Conservation (phyloP, 1,139 yeast species). For the Suhomyces anneliseae region DNA sequence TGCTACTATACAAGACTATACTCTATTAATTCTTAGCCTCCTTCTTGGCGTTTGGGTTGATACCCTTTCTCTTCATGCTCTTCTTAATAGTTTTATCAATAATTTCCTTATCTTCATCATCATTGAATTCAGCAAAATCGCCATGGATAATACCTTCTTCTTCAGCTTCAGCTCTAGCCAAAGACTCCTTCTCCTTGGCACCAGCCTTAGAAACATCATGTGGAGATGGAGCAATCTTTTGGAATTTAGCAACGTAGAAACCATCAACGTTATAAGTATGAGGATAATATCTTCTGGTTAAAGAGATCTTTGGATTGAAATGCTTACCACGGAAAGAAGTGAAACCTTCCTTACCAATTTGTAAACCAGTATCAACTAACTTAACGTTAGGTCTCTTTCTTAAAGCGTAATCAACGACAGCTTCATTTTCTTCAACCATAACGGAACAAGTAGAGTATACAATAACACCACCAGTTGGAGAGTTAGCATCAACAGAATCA, state of each 20-base stretch:
- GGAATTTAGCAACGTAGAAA: slow-evolving; percentile 93
- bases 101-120: slow-evolving; percentile 70
- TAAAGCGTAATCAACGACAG: slow-evolving; percentile 97
- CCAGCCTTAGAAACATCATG: slow-evolving; percentile 85
- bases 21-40: not conserved
- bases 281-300: slow-evolving; percentile 95
- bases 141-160: slow-evolving; percentile 80
- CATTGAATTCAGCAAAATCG: slow-evolving; percentile 83
- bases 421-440: slow-evolving; percentile 97
- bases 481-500: slow-evolving; percentile 93
- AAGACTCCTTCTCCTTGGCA: slow-evolving; percentile 80
- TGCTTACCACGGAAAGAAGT: slow-evolving; percentile 91
- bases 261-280: slow-evolving; percentile 99
- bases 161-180: slow-evolving; percentile 76
- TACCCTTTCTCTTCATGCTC: slow-evolving; percentile 75
- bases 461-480: slow-evolving; percentile 88
- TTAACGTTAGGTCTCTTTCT: slow-evolving; percentile 96
- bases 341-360: slow-evolving; percentile 95
- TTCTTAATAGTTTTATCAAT: slow-evolving; percentile 75
- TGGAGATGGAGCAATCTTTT: slow-evolving; percentile 85
- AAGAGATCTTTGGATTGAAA: slow-evolving; percentile 70
- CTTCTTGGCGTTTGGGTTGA: slow-evolving; percentile 55
- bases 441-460: slow-evolving; percentile 98
- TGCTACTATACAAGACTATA: not conserved
- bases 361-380: slow-evolving; percentile 90